These are phyloP conservation scores for Magnolia changhungtana DNA, from an alignment of 164 flowering plant species.

Conservation along the genomic window DNA sequence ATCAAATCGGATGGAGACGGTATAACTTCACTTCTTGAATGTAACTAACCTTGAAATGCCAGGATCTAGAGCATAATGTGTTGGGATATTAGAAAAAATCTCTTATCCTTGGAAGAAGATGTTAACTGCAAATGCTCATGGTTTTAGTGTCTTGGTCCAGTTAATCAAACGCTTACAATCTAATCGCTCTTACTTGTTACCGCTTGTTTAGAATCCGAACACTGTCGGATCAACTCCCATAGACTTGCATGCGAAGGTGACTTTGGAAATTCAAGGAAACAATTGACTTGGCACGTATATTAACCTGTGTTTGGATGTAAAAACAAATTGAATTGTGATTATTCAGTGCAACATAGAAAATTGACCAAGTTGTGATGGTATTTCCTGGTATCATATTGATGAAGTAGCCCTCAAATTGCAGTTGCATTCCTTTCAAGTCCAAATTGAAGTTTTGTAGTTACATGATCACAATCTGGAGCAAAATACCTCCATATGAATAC, in stretches of 20 bases:
- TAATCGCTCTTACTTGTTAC: not conserved
- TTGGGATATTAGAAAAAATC: not conserved
- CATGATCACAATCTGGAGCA: no score
- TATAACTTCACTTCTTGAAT: not conserved
- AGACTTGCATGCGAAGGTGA: no score
- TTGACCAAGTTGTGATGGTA: no score
- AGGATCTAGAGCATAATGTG: not conserved
- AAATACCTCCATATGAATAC: no score
- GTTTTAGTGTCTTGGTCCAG: not conserved
- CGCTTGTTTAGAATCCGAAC: not conserved
- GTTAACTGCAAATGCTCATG: not conserved
- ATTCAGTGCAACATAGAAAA: no score
- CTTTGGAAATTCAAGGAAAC: not conserved
- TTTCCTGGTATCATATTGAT: no score
- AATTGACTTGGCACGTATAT: not conserved
- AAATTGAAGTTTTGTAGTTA: no score
- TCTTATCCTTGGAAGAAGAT: no score
- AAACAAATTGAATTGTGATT: not conserved
- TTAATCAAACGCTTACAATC: not conserved
- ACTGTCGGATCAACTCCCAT: no score
- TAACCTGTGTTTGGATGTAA: not conserved
- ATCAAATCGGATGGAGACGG: not conserved
- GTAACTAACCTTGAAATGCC: not conserved
- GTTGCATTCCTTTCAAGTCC: no score
- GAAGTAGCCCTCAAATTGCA: no score